phyloP scores from a whole-genome alignment of 768 basidiomycete genomes.

The Leccinum obscurum region DNA sequence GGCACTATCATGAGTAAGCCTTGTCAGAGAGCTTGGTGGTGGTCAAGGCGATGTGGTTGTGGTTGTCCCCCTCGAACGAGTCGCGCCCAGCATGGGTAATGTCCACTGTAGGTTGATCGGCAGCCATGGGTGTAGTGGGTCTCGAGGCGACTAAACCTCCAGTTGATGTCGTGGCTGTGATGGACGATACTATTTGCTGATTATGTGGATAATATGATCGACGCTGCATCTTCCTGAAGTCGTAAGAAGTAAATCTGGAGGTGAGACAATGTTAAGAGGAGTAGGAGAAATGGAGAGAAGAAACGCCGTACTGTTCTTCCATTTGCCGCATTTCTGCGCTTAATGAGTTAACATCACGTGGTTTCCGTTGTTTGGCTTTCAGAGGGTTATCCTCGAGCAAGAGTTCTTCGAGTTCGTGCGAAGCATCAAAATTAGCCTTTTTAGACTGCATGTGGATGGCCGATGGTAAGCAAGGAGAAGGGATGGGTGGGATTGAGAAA shows the following conservation, averaged over 20 bases:
- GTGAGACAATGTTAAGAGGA: constrained; percentile 1
- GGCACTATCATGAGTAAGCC: constrained; percentile 44
- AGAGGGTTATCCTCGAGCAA: constrained; percentile 95
- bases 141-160: constrained; percentile 70
- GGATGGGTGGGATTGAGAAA: background rate
- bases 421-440: constrained; percentile 98
- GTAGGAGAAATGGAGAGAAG: background rate
- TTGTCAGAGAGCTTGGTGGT: constrained; percentile 46
- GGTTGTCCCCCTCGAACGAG: constrained; percentile 42
- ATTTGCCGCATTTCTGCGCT: constrained; percentile 94
- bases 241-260: constrained; percentile 83
- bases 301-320: constrained; percentile 87
- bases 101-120: constrained; percentile 44
- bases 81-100: constrained; percentile 44
- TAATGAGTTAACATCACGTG: constrained; percentile 77
- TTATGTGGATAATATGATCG: constrained; percentile 90
- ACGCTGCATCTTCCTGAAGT: constrained; percentile 89
- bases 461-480: constrained; percentile 4
- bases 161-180: constrained; percentile 75
- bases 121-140: constrained; percentile 64
- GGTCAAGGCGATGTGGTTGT: constrained; percentile 40
- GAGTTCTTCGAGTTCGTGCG: constrained; percentile 95
- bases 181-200: constrained; percentile 58
- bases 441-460: constrained; percentile 64
- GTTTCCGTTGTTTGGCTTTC: constrained; percentile 91